Evolutionary conservation across 2,329 filamentous ascomycete species (phyloP).

Genomic region (Apiospora sp.): DNA sequence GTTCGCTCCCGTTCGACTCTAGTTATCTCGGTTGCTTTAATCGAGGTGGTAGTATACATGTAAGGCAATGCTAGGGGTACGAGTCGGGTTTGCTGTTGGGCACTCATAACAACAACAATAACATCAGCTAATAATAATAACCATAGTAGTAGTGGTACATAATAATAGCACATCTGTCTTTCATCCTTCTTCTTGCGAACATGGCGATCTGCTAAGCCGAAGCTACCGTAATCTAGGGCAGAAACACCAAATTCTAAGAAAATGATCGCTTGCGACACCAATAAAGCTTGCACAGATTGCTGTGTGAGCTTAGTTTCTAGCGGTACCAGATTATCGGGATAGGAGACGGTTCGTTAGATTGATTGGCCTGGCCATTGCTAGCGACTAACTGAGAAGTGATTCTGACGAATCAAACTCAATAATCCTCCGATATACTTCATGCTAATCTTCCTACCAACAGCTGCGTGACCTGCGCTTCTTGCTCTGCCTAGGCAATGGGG

Average conservation of each 20-base stretch:
- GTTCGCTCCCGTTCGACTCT: background rate
- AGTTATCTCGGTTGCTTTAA: slow-evolving; percentile 13
- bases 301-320: slow-evolving; percentile 9
- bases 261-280: slow-evolving; percentile 20
- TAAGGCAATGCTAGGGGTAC: background rate
- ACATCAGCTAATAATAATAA: background rate
- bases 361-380: slow-evolving; percentile 13
- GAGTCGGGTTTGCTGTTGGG: background rate
- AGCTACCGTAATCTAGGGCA: slow-evolving; percentile 10
- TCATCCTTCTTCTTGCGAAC: background rate
- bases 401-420: slow-evolving; percentile 24
- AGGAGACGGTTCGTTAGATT: slow-evolving; percentile 4
- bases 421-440: background rate
- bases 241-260: slow-evolving; percentile 14
- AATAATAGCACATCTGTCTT: background rate
- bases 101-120: background rate
- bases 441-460: background rate
- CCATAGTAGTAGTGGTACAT: background rate
- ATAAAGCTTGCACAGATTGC: slow-evolving; percentile 22
- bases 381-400: slow-evolving; percentile 1
- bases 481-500: background rate
- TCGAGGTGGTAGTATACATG: background rate
- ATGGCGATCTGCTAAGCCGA: slow-evolving; percentile 1
- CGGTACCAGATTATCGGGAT: slow-evolving; percentile 18
- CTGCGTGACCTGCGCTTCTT: slow-evolving; percentile 12